Evolutionary conservation across 345 rosid species (phyloP), one percentile per base, ranked within the genome.

Genomic region (Aquilaria sinensis): DNA sequence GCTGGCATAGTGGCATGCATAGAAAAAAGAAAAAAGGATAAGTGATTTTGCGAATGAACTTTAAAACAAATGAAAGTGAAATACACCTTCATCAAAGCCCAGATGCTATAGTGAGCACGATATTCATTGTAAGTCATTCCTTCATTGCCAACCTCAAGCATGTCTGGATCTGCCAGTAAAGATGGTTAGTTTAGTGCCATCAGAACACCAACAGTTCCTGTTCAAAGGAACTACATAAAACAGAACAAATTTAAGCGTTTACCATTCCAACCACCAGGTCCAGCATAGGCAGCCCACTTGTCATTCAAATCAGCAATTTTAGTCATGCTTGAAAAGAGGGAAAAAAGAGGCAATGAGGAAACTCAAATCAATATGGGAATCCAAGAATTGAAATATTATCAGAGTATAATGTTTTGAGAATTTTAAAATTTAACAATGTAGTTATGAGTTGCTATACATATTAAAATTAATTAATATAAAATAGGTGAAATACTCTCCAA

Each of bases 211-310:
- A 3, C 12, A 58, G 12, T 37, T 66, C 61, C 30, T 15, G 43
- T 43, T 14, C 49, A 8, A 15, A 4, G 8, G 16, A 33, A 31
- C 10, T 47, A 56, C 23, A 56, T 32, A 55, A 16, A 14, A 29
- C n/a, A 12, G 23, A 29, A 13, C 50, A 15, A 46, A 23, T 23
- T 23, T 23, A 23, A 0, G 6, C 23, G 3, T 48, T 77, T 82
- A 90, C 99, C 99, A 75, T 94, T 94, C 99, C 99, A 94, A 79
- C 97, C 99, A 64, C 97, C 95, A 56, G 99, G 97, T 72, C 97
- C 99, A 0, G 99, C 99, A 78, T 88, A 86, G 30, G 95, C 67
- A 23, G 97, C 97, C 99, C 99, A 90, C 74, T 88, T 88, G 74
- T 94, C 77, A 72, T 94, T 94, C 74, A 86, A 68, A 80, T 94